Base-by-base conservation (phyloP, 2,329 filamentous ascomycete genomes). In the Fusarium fujikuroi region DNA sequence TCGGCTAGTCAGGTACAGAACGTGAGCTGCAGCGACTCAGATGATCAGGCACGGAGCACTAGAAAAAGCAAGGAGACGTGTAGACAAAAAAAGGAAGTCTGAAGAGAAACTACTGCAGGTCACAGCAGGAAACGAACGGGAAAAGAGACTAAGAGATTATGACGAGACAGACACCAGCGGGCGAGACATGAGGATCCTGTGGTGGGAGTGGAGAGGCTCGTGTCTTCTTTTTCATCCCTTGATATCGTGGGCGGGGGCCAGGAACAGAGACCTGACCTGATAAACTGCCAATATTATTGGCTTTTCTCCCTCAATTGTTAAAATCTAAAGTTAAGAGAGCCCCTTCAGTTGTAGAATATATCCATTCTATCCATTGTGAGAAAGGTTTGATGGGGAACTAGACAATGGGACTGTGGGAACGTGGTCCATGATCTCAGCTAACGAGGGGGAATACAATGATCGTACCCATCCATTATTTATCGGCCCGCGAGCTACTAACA, bases 261-360 rank as follows among this genome's bases (percentile, higher is more conserved):
- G 43, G 34, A 34, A 49, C 42, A 50, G 52, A 49, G 49, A 50
- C 34, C 36, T 54, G 62, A 62, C 53, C 66, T 73, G 54, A 74
- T 74, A 70, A 67, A 72, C 73, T 69, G 59, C 34, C 70, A 63
- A 74, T 74, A 72, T 47, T 73, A 73, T 73, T 73, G 70, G 67
- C 61, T 60, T 74, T 49, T 56, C 71, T 73, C 67, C 67, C 71
- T 73, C 70, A 47, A 63, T 25, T 25, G n/a, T 23, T 42, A 28
- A 42, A 63, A 28, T 69, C 53, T 43, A 47, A 23, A 39, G 40
- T 30, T 57, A 46, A 21, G 9, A 43, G 32, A 28, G 43, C 50
- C 66, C 59, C 66, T 67, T 68, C 39, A 11, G 21, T 21, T 23
- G 63, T 39, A 50, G 40, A 63, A 61, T 64, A 69, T 69, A 25